Evolutionary conservation across 148 eudicot species (phyloP), one percentile per base, ranked within the genome.

Genomic region (Camellia lanceoleosa): DNA sequence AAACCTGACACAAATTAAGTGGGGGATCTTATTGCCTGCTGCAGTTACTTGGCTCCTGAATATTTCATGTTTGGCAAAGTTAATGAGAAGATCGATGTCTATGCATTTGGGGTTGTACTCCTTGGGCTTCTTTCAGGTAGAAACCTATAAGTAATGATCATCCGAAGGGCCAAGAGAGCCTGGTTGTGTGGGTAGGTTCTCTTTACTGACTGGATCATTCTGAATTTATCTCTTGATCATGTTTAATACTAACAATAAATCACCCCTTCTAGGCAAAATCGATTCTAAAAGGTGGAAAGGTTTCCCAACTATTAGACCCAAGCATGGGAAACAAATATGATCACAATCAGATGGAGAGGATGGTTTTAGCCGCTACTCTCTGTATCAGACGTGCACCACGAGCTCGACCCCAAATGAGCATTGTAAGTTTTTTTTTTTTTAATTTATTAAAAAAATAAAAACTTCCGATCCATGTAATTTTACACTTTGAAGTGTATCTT

Each of bases 331-430:
- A 79, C 62, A 82, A 87, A 63, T 85, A 87, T 71, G 83, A 88
- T 77, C 77, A 14, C 19, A 90, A 93, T 69, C 94, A 90, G 78
- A 85, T 95, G 82, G 96, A 95, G 82, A 85, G 81, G 77, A 93
- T 95, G 96, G 87, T 87, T 83, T 87, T 91, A 87, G 96, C 98
- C 73, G 97, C 98, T 78, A 86, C 87, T 44, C 93, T 95, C 61
- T 95, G 97, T 75, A 89, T 93, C 79, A 88, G 90, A 87, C 85
- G 88, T 23, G 83, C 93, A 59, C 92, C 97, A 58, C 91, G 90
- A 72, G 90, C 95, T 80, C 90, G 98, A 71, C 98, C 98, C 23
- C 82, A 87, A 7, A 93, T 90, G 84, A 84, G 82, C 85, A 76
- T 83, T 70, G 97, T 93, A 84, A 87, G 95, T 56, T 7, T 7